Evolutionary conservation across 1,139 yeast species (phyloP).

Genomic region (Nakaseomyces kungkrabaensis): DNA sequence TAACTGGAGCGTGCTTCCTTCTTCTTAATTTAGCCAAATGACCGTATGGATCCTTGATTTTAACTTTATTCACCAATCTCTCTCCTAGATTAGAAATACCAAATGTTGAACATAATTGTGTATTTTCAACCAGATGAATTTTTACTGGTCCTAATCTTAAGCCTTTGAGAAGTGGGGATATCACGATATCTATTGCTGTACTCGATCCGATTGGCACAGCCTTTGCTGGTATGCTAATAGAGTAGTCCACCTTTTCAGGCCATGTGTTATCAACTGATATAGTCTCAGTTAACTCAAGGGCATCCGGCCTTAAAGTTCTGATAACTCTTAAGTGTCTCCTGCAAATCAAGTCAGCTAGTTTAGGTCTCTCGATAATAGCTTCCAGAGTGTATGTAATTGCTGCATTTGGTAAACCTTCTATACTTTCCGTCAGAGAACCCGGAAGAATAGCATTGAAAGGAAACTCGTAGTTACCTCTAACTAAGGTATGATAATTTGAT

Average conservation of each 20-base stretch:
- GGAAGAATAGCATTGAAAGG: constrained; percentile 84
- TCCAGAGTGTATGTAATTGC: constrained; percentile 68
- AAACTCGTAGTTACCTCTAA: constrained; percentile 78
- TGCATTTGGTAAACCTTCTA: constrained; percentile 85
- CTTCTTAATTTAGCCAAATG: constrained; percentile 12
- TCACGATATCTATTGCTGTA: constrained; percentile 55
- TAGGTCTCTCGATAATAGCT: constrained; percentile 75
- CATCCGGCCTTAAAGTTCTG: constrained; percentile 82
- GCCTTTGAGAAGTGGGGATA: constrained; percentile 79
- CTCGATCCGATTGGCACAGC: constrained; percentile 86
- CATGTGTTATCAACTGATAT: constrained; percentile 92
- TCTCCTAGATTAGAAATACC: constrained; percentile 43
- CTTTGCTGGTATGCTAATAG: constrained; percentile 75
- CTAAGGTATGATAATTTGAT: constrained; percentile 33
- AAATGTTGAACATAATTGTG: constrained; percentile 49
- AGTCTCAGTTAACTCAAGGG: constrained; percentile 82
- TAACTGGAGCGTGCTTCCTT: constrained; percentile 1
- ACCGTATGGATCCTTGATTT: constrained; percentile 35
- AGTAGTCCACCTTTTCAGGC: constrained; percentile 90
- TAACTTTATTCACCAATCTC: constrained; percentile 39
- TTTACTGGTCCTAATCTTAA: constrained; percentile 62
- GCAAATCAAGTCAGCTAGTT: constrained; percentile 57
- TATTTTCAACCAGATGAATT: constrained; percentile 57
- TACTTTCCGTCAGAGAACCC: constrained; percentile 76
- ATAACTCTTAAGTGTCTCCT: constrained; percentile 71